A percentile compares a stretch with the other conserved stretches of the same genome.
Evolutionary conservation across 148 eudicot genomes (phyloP).

Genomic region (Salicornia ramosissima): DNA sequence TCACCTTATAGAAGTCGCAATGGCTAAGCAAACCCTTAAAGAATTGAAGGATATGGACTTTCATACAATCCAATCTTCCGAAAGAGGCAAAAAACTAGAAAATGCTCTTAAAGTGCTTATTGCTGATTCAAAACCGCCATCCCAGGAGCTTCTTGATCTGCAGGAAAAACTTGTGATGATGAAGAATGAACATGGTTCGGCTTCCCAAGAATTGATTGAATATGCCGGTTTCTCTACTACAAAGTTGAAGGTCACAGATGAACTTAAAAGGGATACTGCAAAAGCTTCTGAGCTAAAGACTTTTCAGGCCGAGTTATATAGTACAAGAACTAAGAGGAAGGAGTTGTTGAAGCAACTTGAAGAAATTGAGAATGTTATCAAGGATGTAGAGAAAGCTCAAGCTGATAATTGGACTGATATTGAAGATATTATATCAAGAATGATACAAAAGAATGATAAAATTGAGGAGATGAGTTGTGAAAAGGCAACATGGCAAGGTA

Average conservation of each 20-base stretch:
- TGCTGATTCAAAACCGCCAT: not conserved
- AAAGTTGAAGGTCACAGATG: slow-evolving; percentile 13
- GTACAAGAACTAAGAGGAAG: slow-evolving; percentile 2
- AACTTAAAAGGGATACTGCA: slow-evolving; percentile 20
- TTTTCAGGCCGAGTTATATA: not conserved
- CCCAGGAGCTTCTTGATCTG: slow-evolving; percentile 8
- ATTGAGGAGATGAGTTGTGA: slow-evolving; percentile 21
- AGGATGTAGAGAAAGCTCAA: slow-evolving; percentile 13
- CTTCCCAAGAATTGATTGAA: slow-evolving; percentile 19
- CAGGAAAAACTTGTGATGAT: slow-evolving; percentile 12
- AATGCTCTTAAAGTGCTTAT: slow-evolving; percentile 13
- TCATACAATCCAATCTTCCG: slow-evolving; percentile 15
- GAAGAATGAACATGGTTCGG: slow-evolving; percentile 15
- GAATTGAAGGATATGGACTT: slow-evolving; percentile 27
- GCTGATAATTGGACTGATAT: slow-evolving; percentile 8
- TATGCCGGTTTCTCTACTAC: slow-evolving; percentile 11
- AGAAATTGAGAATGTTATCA: slow-evolving; percentile 16
- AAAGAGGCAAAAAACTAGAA: slow-evolving; percentile 12
- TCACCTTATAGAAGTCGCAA: slow-evolving; percentile 24
- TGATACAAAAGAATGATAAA: slow-evolving; percentile 13
- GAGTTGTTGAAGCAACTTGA: slow-evolving; percentile 24
- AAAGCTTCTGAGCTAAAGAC: slow-evolving; percentile 29
- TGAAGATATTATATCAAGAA: slow-evolving; percentile 14
- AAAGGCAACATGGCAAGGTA: slow-evolving; percentile 16
- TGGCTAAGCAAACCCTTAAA: slow-evolving; percentile 27